phyloP scores from a whole-genome alignment of 768 basidiomycete species.

The Boletus huronensis region DNA sequence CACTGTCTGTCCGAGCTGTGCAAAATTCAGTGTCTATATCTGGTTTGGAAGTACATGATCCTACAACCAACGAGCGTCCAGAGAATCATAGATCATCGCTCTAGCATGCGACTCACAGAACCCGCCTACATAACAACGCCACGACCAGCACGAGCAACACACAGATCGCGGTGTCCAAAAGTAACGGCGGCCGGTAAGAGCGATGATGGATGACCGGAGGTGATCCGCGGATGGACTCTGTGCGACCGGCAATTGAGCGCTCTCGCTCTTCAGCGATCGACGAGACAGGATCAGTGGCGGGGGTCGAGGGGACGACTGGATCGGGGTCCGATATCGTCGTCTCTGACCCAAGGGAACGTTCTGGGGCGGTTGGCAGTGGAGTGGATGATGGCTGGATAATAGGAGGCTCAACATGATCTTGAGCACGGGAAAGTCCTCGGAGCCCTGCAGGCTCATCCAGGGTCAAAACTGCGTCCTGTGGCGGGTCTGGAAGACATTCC shows the following conservation, averaged over 20 bases:
- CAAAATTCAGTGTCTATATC: slow-evolving; percentile 7
- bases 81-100: slow-evolving; percentile 20
- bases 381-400: slow-evolving; percentile 13
- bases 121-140: slow-evolving; percentile 62
- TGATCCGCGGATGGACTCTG: slow-evolving; percentile 21
- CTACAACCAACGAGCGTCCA: slow-evolving; percentile 12
- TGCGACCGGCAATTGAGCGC: slow-evolving; percentile 1
- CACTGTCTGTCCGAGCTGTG: slow-evolving; percentile 10
- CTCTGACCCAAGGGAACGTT: slow-evolving; percentile 15
- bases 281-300: slow-evolving; percentile 8
- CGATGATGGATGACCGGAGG: slow-evolving; percentile 12
- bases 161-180: slow-evolving; percentile 73
- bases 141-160: slow-evolving; percentile 65
- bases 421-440: slow-evolving; percentile 25
- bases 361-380: slow-evolving; percentile 16
- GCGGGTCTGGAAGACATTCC: slow-evolving; percentile 68
- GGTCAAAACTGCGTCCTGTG: slow-evolving; percentile 14
- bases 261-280: slow-evolving; percentile 12
- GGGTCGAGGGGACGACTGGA: slow-evolving; percentile 13
- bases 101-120: slow-evolving; percentile 35
- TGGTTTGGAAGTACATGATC: slow-evolving; percentile 17
- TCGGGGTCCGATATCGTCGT: slow-evolving; percentile 16
- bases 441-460: slow-evolving; percentile 11
- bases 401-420: slow-evolving; percentile 16
- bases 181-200: slow-evolving; percentile 48